Evolutionary conservation across 169 alveolate genomes (phyloP).

Genomic region (Plasmodium falciparum): DNA sequence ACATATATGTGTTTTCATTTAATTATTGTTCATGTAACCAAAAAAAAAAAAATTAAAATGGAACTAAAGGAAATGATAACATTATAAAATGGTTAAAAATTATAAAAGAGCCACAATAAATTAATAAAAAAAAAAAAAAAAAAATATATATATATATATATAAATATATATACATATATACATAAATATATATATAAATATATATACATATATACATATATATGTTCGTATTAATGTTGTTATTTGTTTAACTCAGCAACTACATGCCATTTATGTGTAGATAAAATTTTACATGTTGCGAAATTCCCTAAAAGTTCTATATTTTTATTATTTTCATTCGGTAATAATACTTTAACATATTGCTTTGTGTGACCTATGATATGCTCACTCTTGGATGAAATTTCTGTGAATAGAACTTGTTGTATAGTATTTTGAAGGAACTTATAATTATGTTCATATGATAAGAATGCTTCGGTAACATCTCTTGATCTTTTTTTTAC

Average conservation of each 20-base stretch:
- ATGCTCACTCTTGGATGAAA: constrained; percentile 87
- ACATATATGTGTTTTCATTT: no score
- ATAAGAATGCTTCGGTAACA: constrained; percentile 91
- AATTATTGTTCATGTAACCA: no score
- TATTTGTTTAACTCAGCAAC: constrained; percentile 22
- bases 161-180: no score
- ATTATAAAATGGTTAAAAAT: no score
- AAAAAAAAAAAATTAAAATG: no score
- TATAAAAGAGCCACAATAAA: no score
- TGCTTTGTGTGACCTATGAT: constrained; percentile 95
- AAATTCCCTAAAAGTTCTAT: constrained; percentile 26
- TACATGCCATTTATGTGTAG: constrained; percentile 74
- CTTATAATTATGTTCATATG: constrained; percentile 90
- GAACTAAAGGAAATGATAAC: no score
- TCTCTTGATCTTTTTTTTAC: constrained; percentile 92
- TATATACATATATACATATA: background rate
- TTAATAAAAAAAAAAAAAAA: no score
- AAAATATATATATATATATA: no score
- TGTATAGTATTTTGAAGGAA: constrained; percentile 86
- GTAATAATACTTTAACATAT: constrained; percentile 91
- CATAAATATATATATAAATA: no score
- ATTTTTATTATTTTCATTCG: constrained; percentile 44
- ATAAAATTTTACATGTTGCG: constrained; percentile 39
- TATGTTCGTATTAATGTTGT: background rate
- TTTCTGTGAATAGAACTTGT: constrained; percentile 91